Evolutionary conservation across 495 filamentous ascomycete species (phyloP).

Genomic region (Articulospora tetracladia): DNA sequence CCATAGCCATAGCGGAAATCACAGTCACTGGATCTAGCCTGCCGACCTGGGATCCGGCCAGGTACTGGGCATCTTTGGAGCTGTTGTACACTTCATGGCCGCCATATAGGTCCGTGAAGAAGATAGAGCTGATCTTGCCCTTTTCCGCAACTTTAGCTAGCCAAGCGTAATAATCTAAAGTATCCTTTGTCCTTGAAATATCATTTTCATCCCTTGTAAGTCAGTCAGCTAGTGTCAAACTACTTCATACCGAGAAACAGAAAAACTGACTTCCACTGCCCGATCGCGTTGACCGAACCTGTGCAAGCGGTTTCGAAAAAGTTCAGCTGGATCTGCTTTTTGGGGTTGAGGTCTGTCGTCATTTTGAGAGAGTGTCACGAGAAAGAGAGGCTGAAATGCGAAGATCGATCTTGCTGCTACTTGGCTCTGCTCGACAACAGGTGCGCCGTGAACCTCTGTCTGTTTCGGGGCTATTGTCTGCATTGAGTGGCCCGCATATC

Average conservation of each 20-base stretch:
- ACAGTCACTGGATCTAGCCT: background rate
- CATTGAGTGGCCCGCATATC: background rate
- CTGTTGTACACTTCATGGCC: background rate
- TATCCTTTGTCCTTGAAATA: background rate
- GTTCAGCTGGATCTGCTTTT: background rate
- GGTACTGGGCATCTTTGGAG: background rate
- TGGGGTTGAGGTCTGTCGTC: background rate
- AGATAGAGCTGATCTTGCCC: slow-evolving; percentile 9
- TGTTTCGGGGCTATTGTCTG: too few relatives aligned
- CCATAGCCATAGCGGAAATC: slow-evolving; percentile 9
- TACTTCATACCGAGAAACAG: too few relatives aligned
- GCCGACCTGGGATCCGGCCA: background rate
- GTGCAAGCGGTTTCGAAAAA: background rate
- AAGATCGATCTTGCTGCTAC: too few relatives aligned
- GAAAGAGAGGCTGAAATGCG: too few relatives aligned
- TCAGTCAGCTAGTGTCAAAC: too few relatives aligned
- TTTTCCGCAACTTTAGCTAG: slow-evolving; percentile 5
- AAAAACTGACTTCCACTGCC: background rate
- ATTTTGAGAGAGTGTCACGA: background rate
- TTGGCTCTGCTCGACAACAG: too few relatives aligned
- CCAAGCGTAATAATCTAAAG: background rate
- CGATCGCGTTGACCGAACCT: background rate
- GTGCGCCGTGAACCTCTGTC: too few relatives aligned
- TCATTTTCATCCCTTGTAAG: background rate
- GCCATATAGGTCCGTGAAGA: slow-evolving; percentile 4